A percentile compares a stretch with the other conserved stretches of the same genome.
Evolutionary conservation across 1,284 basidiomycete genomes (phyloP).

Genomic region (Trichosporon sp.): DNA sequence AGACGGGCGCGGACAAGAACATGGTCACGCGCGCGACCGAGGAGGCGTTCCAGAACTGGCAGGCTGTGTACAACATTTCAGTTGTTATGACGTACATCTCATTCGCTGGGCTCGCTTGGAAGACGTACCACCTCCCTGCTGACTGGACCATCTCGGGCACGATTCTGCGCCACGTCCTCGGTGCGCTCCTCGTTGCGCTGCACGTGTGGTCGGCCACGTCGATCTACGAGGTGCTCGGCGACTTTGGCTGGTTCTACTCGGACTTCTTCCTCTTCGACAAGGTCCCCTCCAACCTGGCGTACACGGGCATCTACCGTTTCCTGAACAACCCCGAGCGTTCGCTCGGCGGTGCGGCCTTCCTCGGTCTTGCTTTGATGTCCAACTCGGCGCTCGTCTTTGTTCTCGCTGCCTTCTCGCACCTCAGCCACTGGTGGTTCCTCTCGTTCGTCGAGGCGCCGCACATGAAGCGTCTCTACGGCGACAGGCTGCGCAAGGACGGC

Average conservation of each 20-base stretch:
- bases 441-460: slow-evolving; percentile 88
- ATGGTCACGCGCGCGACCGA: slow-evolving; percentile 71
- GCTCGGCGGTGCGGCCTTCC: slow-evolving; percentile 93
- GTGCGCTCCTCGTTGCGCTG: slow-evolving; percentile 78
- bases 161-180: slow-evolving; percentile 82
- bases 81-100: slow-evolving; percentile 93
- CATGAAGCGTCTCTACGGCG: slow-evolving; percentile 93
- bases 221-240: slow-evolving; percentile 87
- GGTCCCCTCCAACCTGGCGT: slow-evolving; percentile 86
- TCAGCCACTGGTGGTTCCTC: slow-evolving; percentile 91
- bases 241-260: slow-evolving; percentile 95
- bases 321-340: slow-evolving; percentile 91
- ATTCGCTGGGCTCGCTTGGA: slow-evolving; percentile 78
- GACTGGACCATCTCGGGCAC: slow-evolving; percentile 90
- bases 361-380: slow-evolving; percentile 87
- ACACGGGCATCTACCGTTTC: slow-evolving; percentile 96
- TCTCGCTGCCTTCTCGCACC: slow-evolving; percentile 80
- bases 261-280: slow-evolving; percentile 94
- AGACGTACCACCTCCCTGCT: slow-evolving; percentile 75
- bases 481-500: slow-evolving; percentile 87
- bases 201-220: slow-evolving; percentile 91
- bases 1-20: slow-evolving; percentile 59
- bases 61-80: slow-evolving; percentile 86
- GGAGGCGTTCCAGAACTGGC: slow-evolving; percentile 95
- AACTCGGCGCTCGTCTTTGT: slow-evolving; percentile 81